Evolutionary conservation across 2,329 filamentous ascomycete genomes (phyloP).

Genomic region (Penicillium freii): DNA sequence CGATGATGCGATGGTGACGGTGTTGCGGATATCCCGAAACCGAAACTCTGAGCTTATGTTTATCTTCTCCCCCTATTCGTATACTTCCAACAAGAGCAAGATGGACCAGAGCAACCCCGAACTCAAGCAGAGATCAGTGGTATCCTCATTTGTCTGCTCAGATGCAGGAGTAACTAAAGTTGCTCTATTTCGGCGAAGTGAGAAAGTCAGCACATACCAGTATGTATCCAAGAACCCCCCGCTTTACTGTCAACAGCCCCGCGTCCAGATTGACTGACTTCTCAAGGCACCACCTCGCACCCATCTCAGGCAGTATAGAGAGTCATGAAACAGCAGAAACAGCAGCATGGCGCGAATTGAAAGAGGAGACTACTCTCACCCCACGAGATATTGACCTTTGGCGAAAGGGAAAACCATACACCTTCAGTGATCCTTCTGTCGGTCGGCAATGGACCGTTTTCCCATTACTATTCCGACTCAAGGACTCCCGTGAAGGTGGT

Average conservation of each 20-base stretch:
- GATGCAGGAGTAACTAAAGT: conserved; percentile 44
- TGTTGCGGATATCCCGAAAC: background rate
- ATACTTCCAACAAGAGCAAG: background rate
- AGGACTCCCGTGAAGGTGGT: conserved; percentile 30
- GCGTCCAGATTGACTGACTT: background rate
- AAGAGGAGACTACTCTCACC: conserved; percentile 60
- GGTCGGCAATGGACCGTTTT: conserved; percentile 62
- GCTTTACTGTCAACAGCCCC: background rate
- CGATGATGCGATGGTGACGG: background rate
- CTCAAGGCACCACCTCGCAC: conserved; percentile 54
- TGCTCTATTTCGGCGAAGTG: conserved; percentile 62
- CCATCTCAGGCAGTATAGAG: conserved; percentile 63
- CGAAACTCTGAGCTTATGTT: background rate
- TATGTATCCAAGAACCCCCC: conserved; percentile 27
- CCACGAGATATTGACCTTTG: conserved; percentile 50
- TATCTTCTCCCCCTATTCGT: background rate
- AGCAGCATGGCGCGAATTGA: conserved; percentile 62
- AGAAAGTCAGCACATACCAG: conserved; percentile 60
- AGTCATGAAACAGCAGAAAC: conserved; percentile 53
- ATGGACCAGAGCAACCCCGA: conserved; percentile 1
- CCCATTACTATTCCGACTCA: conserved; percentile 58
- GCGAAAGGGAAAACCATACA: conserved; percentile 59
- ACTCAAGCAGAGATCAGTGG: conserved; percentile 35
- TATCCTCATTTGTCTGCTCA: conserved; percentile 48
- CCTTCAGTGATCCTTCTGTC: conserved; percentile 54